Evolutionary conservation across 83 land plant species (phyloP).

Genomic region (Isoetes engelmannii): DNA sequence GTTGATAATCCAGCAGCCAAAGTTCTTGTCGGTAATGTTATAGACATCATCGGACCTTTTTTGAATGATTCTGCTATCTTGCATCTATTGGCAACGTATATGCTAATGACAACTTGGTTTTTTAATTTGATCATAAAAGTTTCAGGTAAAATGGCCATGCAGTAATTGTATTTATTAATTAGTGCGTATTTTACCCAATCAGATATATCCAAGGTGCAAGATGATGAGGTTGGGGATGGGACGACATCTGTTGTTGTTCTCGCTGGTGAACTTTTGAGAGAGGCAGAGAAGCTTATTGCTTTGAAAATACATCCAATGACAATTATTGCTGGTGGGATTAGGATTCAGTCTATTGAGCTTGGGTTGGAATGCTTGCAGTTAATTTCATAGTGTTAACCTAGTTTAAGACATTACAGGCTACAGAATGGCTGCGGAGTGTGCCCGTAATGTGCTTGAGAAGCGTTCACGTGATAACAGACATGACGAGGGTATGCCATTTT

Average conservation of each 20-base stretch:
- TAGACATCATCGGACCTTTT: too few relatives aligned
- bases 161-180: too few relatives aligned
- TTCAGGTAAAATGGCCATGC: too few relatives aligned
- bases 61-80: too few relatives aligned
- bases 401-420: constrained; percentile 77
- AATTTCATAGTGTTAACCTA: too few relatives aligned
- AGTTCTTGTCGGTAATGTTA: constrained; percentile 95
- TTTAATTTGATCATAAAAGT: too few relatives aligned
- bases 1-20: constrained; percentile 97
- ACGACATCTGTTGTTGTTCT: constrained; percentile 97
- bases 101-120: too few relatives aligned
- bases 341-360: neutral
- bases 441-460: constrained; percentile 56
- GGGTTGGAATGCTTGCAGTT: neutral
- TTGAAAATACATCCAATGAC: constrained; percentile 92
- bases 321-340: constrained; percentile 66
- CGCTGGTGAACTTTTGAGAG: constrained; percentile 93
- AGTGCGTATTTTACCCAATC: neutral
- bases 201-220: constrained; percentile 96
- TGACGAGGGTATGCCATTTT: constrained; percentile 63
- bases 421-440: constrained; percentile 93
- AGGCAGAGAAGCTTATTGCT: constrained; percentile 80
- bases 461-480: constrained; percentile 62
- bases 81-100: too few relatives aligned
- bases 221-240: constrained; percentile 98